Evolutionary conservation across 768 basidiomycete species (phyloP).

Genomic region (Cystobasidium ongulense): DNA sequence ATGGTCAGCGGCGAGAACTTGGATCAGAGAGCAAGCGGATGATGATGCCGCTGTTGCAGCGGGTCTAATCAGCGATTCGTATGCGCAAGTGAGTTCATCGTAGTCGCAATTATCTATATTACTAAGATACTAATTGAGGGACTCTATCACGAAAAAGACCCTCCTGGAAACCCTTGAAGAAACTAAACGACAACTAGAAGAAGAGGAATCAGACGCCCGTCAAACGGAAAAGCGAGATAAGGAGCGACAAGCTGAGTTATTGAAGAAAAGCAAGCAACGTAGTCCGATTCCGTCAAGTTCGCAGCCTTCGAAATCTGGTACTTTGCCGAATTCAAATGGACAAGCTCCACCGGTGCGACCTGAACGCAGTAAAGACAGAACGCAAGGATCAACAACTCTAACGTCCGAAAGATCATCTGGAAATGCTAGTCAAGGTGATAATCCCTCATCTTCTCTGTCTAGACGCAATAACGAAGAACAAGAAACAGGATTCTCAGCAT

Average conservation of each 20-base stretch:
- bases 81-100: conserved; percentile 1
- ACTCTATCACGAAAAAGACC: neutral
- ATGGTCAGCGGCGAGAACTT: conserved; percentile 22
- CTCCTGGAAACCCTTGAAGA: conserved; percentile 6
- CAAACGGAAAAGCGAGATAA: neutral
- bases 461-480: neutral
- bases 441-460: neutral
- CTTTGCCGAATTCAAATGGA: neutral
- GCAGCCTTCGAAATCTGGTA: neutral
- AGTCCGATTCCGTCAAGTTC: neutral
- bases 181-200: neutral
- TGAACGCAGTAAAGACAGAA: neutral
- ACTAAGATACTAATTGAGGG: neutral
- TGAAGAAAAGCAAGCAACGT: neutral
- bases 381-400: neutral
- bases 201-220: neutral
- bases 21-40: conserved; percentile 8
- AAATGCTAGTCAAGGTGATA: neutral
- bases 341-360: neutral
- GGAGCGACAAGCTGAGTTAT: neutral
- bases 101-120: neutral
- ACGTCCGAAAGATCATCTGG: neutral
- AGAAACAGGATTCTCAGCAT: conserved; percentile 26
- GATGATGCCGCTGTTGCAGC: neutral
- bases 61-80: neutral